phyloP scores from a whole-genome alignment of 2,329 filamentous ascomycete genomes.

The Diplocarpon mali region DNA sequence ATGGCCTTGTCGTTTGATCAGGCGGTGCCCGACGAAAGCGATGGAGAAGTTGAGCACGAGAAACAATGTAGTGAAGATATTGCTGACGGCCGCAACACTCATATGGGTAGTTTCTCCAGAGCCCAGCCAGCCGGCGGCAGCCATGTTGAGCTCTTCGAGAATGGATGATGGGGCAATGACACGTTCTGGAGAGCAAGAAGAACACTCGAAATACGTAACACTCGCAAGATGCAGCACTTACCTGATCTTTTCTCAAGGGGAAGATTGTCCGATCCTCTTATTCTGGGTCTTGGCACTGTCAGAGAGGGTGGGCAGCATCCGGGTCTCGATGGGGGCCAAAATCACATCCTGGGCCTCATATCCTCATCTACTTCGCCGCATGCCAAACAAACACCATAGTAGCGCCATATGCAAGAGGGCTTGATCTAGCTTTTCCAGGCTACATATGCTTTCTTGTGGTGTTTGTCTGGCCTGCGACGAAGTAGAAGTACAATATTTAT shows the following conservation, averaged over 20 bases:
- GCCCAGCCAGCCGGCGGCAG: background rate
- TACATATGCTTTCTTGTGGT: too few species aligned
- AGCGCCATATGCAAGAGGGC: too few species aligned
- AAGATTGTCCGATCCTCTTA: background rate
- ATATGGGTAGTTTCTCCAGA: background rate
- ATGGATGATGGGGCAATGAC: background rate
- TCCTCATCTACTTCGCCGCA: background rate
- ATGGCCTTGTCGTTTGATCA: slow-evolving; percentile 7
- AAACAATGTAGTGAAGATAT: slow-evolving; percentile 7
- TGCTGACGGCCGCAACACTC: background rate
- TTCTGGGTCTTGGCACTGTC: background rate
- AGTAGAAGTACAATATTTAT: too few species aligned
- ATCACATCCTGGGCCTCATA: background rate
- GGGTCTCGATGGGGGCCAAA: background rate
- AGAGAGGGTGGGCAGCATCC: background rate
- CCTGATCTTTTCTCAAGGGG: background rate
- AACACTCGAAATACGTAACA: background rate
- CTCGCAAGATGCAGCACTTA: too few species aligned
- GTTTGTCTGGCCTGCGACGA: too few species aligned
- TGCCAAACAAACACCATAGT: too few species aligned
- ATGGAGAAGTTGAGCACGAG: slow-evolving; percentile 4
- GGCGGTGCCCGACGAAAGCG: slow-evolving; percentile 3
- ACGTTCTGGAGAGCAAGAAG: background rate
- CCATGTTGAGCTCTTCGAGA: background rate
- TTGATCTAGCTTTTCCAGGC: too few species aligned